Conservation (phyloP, 768 basidiomycete species). For the Baorangia bicolor region DNA sequence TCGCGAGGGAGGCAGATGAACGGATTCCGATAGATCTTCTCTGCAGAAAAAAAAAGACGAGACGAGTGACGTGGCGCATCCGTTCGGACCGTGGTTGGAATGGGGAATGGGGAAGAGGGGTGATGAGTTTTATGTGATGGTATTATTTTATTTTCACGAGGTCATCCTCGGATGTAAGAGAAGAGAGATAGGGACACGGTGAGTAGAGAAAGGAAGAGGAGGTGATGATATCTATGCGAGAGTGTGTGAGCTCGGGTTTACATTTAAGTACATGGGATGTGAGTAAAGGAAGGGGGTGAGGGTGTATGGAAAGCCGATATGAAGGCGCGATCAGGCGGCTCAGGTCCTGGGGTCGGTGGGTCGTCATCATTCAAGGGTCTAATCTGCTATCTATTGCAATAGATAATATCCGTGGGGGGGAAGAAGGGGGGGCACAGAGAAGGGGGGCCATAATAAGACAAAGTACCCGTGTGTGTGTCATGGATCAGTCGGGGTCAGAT, state of each 20-base stretch:
- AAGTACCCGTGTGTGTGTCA: slow-evolving; percentile 2
- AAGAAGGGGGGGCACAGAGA: neutral
- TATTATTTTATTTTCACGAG: neutral
- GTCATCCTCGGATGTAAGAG: neutral
- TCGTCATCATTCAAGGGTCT: neutral
- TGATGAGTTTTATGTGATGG: neutral
- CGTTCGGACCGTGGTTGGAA: neutral
- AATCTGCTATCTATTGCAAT: neutral
- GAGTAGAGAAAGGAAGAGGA: neutral
- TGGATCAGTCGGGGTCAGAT: too few species aligned
- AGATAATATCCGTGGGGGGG: neutral
- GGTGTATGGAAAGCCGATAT: neutral
- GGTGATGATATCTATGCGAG: too few species aligned
- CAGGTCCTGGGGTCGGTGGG: neutral
- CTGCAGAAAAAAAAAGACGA: neutral
- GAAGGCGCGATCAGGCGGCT: neutral
- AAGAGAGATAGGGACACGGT: neutral
- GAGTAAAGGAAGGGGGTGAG: neutral
- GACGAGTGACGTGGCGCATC: neutral
- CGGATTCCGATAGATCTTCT: slow-evolving; percentile 14
- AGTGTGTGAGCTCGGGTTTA: neutral
- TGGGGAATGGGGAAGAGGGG: neutral
- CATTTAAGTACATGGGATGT: neutral
- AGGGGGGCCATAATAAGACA: slow-evolving; percentile 6
- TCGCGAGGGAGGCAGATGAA: slow-evolving; percentile 4